phyloP scores from a whole-genome alignment of 345 rosid genomes.

The Eucalyptus cladocalyx region DNA sequence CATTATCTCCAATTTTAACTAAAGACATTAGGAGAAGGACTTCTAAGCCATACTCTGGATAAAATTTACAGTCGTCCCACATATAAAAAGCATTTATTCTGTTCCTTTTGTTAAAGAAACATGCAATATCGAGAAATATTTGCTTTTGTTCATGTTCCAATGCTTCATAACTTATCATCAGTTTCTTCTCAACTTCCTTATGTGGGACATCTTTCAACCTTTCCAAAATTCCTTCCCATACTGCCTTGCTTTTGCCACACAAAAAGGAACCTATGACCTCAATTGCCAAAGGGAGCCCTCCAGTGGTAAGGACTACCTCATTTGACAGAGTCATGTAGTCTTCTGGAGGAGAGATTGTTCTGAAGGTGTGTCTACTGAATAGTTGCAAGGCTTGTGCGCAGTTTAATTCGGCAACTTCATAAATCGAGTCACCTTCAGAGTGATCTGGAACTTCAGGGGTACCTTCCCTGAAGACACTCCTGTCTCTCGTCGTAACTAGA shows the following conservation, averaged over 20 bases:
- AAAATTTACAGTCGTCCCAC: not conserved
- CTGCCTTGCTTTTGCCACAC: not conserved
- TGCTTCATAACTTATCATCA: not conserved
- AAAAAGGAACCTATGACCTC: not conserved
- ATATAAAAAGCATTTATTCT: not conserved
- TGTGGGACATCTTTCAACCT: not conserved
- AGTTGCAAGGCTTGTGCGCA: not conserved
- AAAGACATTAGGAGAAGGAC: not conserved
- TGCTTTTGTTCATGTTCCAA: not conserved
- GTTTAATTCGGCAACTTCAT: not conserved
- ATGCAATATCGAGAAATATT: not conserved
- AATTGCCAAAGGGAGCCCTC: not conserved
- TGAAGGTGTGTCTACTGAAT: not conserved
- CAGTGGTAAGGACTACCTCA: not conserved
- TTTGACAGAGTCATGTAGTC: not conserved
- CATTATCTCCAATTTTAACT: not conserved
- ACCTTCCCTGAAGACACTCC: not conserved
- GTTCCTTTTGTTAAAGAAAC: not conserved
- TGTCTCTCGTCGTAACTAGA: not conserved
- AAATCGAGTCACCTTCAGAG: not conserved
- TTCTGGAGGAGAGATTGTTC: not conserved
- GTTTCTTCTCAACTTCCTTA: not conserved
- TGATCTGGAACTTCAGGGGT: not conserved
- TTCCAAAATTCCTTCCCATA: not conserved
- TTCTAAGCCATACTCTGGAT: not conserved